phyloP scores from a whole-genome alignment of 495 filamentous ascomycete species.

The Hypoxylon trugodes region DNA sequence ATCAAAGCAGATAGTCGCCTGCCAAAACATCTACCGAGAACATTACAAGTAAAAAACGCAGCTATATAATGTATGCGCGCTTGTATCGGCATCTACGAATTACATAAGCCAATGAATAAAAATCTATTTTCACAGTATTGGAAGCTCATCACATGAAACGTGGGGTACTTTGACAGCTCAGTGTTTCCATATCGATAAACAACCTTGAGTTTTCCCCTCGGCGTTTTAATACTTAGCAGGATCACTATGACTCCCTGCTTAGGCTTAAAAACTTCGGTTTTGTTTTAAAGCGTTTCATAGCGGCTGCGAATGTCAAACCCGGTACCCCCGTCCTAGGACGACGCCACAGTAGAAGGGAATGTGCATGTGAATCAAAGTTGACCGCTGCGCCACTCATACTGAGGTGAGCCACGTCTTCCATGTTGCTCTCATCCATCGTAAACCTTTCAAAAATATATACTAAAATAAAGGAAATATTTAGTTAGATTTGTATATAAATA shows the following conservation, averaged over 20 bases:
- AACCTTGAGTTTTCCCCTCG: neutral
- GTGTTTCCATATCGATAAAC: neutral
- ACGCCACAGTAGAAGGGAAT: conserved; percentile 11
- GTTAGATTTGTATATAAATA: too few relatives aligned
- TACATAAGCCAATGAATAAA: neutral
- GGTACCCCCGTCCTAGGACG: too few relatives aligned
- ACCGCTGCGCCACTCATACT: conserved; percentile 5
- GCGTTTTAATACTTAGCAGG: conserved; percentile 4
- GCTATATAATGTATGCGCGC: too few relatives aligned
- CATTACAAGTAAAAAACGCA: too few relatives aligned
- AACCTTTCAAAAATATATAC: too few relatives aligned
- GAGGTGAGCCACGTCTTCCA: too few relatives aligned
- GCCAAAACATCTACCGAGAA: too few relatives aligned
- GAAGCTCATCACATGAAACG: neutral
- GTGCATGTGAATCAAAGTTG: neutral
- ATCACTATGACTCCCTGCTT: neutral
- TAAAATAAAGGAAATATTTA: too few relatives aligned
- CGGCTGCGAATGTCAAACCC: conserved; percentile 4
- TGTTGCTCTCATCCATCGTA: too few relatives aligned
- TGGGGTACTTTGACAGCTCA: neutral
- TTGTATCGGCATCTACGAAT: too few relatives aligned
- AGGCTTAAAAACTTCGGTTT: neutral
- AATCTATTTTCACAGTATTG: too few relatives aligned
- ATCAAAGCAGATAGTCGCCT: too few relatives aligned
- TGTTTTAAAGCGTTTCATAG: conserved; percentile 24